A percentile compares a stretch with the other conserved stretches of the same genome.
These are phyloP conservation scores for Chytriomyces sp. DNA, from an alignment of 192 early-diverging fungal genomes.

Conservation along the genomic window DNA sequence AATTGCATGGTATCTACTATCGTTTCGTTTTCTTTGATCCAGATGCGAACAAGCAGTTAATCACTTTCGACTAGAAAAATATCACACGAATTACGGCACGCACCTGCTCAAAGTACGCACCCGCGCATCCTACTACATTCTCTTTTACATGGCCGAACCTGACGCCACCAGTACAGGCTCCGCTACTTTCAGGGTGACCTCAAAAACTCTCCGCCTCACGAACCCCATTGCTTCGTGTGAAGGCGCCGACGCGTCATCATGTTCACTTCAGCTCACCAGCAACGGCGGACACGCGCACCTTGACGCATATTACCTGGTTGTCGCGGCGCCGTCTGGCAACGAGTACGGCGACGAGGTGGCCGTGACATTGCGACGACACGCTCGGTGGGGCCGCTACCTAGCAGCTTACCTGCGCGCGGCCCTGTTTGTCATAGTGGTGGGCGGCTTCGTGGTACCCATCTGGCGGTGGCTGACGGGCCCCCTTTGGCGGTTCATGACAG, in stretches of 20 bases:
- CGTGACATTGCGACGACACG: background rate
- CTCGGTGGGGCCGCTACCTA: background rate
- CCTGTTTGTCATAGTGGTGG: conserved; percentile 7
- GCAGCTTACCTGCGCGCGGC: background rate
- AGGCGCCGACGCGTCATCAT: background rate
- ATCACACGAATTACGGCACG: background rate
- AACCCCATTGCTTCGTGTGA: background rate
- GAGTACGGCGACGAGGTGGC: conserved; percentile 19
- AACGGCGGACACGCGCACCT: conserved; percentile 4
- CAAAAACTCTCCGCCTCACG: conserved; percentile 1
- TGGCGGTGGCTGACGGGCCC: background rate
- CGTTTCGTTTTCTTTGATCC: background rate
- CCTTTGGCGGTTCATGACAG: too few relatives aligned
- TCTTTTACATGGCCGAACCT: conserved; percentile 17
- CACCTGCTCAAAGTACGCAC: background rate
- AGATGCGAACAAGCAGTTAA: too few relatives aligned
- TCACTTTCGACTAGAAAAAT: background rate
- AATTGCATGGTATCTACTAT: background rate
- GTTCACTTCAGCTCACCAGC: background rate
- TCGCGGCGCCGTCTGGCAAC: background rate
- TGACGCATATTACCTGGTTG: background rate
- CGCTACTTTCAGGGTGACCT: conserved; percentile 1
- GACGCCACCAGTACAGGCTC: background rate
- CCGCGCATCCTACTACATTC: background rate
- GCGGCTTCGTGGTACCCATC: background rate